phyloP scores from a whole-genome alignment of 495 filamentous ascomycete genomes.

The Eremomyces bilateralis region DNA sequence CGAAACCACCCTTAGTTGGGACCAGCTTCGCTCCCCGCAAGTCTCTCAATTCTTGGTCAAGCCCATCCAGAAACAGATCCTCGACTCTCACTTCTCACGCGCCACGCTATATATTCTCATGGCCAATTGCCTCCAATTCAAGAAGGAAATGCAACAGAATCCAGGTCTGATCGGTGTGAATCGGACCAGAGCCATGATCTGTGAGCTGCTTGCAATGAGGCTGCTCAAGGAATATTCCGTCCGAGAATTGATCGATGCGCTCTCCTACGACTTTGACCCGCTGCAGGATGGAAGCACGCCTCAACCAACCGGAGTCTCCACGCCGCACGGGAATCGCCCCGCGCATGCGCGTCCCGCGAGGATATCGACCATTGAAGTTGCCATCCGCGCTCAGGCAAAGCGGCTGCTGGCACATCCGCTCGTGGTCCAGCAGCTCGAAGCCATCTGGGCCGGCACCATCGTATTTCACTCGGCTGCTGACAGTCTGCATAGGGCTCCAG shows the following conservation, averaged over 20 bases:
- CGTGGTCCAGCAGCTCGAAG: conserved; percentile 78
- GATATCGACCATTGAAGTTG: conserved; percentile 75
- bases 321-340: conserved; percentile 14
- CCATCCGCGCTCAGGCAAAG: conserved; percentile 76
- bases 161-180: conserved; percentile 65
- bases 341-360: conserved; percentile 34
- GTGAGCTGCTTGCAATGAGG: conserved; percentile 81
- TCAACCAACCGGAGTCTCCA: conserved; percentile 14
- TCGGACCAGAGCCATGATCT: conserved; percentile 63
- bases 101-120: conserved; percentile 76
- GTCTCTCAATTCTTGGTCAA: conserved; percentile 90
- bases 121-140: conserved; percentile 84
- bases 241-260: conserved; percentile 69
- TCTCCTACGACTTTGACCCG: conserved; percentile 87
- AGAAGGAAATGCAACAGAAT: conserved; percentile 60
- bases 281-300: conserved; percentile 62
- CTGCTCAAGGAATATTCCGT: conserved; percentile 73
- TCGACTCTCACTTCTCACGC: conserved; percentile 54
- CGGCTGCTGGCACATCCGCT: conserved; percentile 74
- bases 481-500: conserved; percentile 41
- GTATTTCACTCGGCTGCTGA: conserved; percentile 79
- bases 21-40: conserved; percentile 82
- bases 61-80: conserved; percentile 68
- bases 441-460: conserved; percentile 86
- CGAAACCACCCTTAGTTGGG: conserved; percentile 88